Base-by-base conservation (phyloP, 352 stramenopile genomes). In the Globisporangium paroecandrum region DNA sequence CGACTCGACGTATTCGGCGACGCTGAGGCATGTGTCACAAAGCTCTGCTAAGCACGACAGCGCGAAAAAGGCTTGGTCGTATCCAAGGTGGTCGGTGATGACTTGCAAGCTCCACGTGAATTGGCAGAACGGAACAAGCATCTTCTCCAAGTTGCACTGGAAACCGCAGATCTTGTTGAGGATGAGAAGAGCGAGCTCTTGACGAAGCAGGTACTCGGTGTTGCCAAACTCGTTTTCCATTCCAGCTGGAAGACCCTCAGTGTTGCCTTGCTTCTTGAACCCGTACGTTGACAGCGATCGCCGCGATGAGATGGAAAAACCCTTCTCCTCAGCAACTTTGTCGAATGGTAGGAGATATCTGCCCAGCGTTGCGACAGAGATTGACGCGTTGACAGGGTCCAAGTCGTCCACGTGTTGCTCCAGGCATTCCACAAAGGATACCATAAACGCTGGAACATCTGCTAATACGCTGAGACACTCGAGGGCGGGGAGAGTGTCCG, bases 21-120 rank as follows among this genome's bases (percentile, higher is more conserved):
- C 77, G 10, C 87, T 84, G 18, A 90, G 71, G 43, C 86, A 93
- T 5, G 83, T 90, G 38, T 93, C 84, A 62, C 86, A 94, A 36
- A 94, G 58, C 54, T 94, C 84, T 0, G 86, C 84, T 18, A 94
- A 73, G 46, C 86, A 94, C 4, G 86, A 91, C 0, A 94, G 64
- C 8, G 86, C 79, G 63, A 90, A 91, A 58, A 80, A 93, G 4
- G 83, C 86, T 71, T 94, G 86, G 29, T 94, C 86, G 34, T 90
- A 94, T 24, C 77, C 77, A 15, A 94, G 73, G 66, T 94, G 86
- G 64, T 94, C 86, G 0, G 86, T 83, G 61, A 94, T 89, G 46
- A 93, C 86, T 73, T 94, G 86, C 43, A 94, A 69, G 60, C 79
- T 89, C 86, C 86, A 94, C 0, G 84, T 91, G 65, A 82, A 94